Base-by-base conservation (phyloP, 2,329 filamentous ascomycete species). In the Hymenoscyphus salicellus region DNA sequence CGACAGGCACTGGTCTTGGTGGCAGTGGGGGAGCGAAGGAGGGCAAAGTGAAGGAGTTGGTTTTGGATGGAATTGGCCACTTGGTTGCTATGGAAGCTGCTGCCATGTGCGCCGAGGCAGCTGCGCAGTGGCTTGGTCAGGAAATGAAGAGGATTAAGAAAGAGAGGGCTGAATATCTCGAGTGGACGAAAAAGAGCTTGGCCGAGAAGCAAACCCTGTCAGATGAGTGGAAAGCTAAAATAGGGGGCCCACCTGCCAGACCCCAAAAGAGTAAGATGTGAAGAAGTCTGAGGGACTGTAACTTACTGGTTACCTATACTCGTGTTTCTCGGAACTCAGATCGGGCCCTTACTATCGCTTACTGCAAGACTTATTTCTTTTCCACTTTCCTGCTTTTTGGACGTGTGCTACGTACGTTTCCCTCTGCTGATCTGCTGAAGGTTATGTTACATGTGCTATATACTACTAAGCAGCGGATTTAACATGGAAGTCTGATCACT, bases 1-100 rank as follows among this genome's bases (percentile, higher is more conserved):
- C 79, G n/a, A 92, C 89, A 0, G 90, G 90, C 1, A 77, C 78
- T 0, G 90, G 86, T 0, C 77, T 84, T 0, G 88, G 90, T 6
- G 91, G 91, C 1, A 89, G 86, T 69, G 85, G 92, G 20, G 84
- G 89, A 58, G 80, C 75, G 3, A 76, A 78, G n/a, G 83, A 83
- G 14, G 91, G 90, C 0, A 81, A 86, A 56, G 93, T 97, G 1
- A 82, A 81, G 63, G 82, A 87, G 68, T 83, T 91, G 5, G 80
- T 86, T 17, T 77, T 95, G 7, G 78, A 89, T 32, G 83, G 83
- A 0, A 81, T 83, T 5, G 92, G 93, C 0, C 94, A 98, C 76
- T 77, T 97, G 52, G 85, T 97, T 32, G 89, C 93, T 0, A 91
- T 97, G 85, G 93, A 97, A 77, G 84, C 85, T 46, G 90, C 91